Base-by-base conservation (phyloP, 768 basidiomycete genomes). In the Saitozyma podzolica region DNA sequence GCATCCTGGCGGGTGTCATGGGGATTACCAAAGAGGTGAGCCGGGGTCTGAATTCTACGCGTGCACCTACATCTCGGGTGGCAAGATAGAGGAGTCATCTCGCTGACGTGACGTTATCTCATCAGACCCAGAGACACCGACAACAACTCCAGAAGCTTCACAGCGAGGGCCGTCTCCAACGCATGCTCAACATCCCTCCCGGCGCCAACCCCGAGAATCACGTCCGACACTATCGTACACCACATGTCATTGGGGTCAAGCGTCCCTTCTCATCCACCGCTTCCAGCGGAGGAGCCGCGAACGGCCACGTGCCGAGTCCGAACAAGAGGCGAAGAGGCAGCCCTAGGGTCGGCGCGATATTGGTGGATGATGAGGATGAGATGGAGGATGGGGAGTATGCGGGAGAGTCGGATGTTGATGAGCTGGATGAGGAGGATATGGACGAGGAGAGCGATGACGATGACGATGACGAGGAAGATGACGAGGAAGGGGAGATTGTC, bases 11-110 rank as follows among this genome's bases (percentile, higher is more conserved):
- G 3, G 88, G 84, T 40, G 85, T 96, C 40, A 84, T 95, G 82
- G 88, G 89, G 9, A 84, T 95, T 7, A 89, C 91, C 2, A 87
- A 89, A 75, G 89, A 92, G 84, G 92, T 90, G 64, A 66, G 84
- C 39, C 14, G 48, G 10, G 10, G 41, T 56, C 29, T 29, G 2
- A 5, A 45, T 52, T 1, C 2, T 19, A 7, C 14, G 39, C 19
- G 3, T 13, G 40, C 29, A 20, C 14, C 40, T 57, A 3, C 5
- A 47, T 43, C 19, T 11, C 56, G 56, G 2, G 37, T 41, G 42
- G 8, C 43, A 9, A 17, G 29, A 29, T 29, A 5, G 5, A 29
- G 2, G 29, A 29, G 29, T 29, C 29, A 29, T 29, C 5, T 29
- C 29, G 29, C 29, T 29, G 29, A 29, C 29, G 29, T 29, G 29